These are phyloP conservation scores for Ascochyta rabiei DNA, from an alignment of 2,329 filamentous ascomycete species.

Conservation along the genomic window DNA sequence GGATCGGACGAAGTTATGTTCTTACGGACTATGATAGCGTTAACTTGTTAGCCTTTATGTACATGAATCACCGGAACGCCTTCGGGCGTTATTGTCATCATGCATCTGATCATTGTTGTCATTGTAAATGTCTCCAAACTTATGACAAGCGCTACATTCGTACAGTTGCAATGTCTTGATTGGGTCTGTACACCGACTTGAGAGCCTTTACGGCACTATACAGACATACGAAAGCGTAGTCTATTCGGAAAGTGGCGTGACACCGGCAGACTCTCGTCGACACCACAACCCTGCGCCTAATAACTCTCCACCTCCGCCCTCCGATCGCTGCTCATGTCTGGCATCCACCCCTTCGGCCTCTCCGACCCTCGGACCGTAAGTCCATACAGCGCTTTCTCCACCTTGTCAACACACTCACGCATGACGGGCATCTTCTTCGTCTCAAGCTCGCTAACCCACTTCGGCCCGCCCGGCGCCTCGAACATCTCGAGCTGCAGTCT, in stretches of 20 bases:
- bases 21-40: conserved; percentile 44
- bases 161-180: background rate
- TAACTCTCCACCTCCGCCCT: conserved; percentile 52
- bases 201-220: background rate
- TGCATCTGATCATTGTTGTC: background rate
- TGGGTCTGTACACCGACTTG: background rate
- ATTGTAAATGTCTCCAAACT: background rate
- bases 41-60: conserved; percentile 31
- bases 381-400: conserved; percentile 88
- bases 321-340: conserved; percentile 65
- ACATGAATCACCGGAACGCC: conserved; percentile 24
- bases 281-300: conserved; percentile 13
- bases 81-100: background rate
- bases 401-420: conserved; percentile 88
- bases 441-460: conserved; percentile 67
- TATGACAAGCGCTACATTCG: background rate
- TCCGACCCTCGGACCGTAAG: conserved; percentile 86
- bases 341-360: conserved; percentile 89
- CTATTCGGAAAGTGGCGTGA: no score
- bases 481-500: conserved; percentile 78
- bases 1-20: conserved; percentile 30
- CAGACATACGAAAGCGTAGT: background rate
- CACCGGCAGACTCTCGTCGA: background rate
- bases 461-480: conserved; percentile 60
- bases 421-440: conserved; percentile 83